Evolutionary conservation across 176 grass and related monocot species (phyloP).

Genomic region (Bromus sterilis): DNA sequence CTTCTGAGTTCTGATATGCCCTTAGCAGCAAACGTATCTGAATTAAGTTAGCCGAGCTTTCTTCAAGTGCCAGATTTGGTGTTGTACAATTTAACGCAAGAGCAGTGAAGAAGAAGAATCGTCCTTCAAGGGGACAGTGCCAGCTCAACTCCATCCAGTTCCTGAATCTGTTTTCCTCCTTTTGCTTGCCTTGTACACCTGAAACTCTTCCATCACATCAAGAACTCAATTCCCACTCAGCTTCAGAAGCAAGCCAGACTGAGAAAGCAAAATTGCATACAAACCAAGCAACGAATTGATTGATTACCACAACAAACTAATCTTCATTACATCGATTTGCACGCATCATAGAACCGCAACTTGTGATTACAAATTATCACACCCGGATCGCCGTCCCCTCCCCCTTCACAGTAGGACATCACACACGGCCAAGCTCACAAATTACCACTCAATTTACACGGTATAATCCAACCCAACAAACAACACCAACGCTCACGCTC

Average conservation of each 20-base stretch:
- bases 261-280: too few species aligned
- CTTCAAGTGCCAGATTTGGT: too few species aligned
- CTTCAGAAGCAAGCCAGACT: neutral
- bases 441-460: neutral
- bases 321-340: neutral
- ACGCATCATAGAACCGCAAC: neutral
- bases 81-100: too few species aligned
- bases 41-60: too few species aligned
- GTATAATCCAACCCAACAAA: neutral
- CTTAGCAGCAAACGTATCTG: too few species aligned
- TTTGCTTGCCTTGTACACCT: neutral
- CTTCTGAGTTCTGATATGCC: too few species aligned
- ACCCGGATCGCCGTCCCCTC: neutral
- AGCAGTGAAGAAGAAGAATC: too few species aligned
- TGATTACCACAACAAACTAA: too few species aligned
- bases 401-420: neutral
- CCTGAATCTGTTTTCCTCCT: neutral
- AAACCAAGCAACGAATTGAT: too few species aligned
- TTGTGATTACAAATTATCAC: constrained; percentile 35
- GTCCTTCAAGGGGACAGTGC: neutral
- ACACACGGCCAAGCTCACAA: neutral
- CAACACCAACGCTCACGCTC: neutral
- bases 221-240: neutral
- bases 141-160: neutral
- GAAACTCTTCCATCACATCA: neutral